These are phyloP conservation scores for Isabelozyma rhagii DNA, from an alignment of 805 yeast genomes.

Conservation along the genomic window DNA sequence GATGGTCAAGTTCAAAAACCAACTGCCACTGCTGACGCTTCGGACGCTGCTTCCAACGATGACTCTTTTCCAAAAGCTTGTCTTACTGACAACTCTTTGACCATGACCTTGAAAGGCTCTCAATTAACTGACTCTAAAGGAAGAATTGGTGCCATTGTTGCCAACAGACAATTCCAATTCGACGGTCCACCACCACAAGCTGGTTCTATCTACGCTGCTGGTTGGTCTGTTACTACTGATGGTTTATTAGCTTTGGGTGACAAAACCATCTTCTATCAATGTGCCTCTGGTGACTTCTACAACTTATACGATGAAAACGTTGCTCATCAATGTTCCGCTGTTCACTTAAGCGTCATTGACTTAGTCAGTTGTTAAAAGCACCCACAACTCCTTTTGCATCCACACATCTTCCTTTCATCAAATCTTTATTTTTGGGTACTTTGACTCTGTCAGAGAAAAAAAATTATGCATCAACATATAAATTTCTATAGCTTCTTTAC, in stretches of 20 bases:
- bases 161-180: conserved; percentile 70
- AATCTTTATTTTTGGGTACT: not conserved
- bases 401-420: not conserved
- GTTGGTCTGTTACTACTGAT: conserved; percentile 52
- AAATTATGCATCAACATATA: not conserved
- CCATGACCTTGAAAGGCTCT: conserved; percentile 16
- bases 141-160: conserved; percentile 45
- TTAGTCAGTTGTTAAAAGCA: conserved; percentile 48
- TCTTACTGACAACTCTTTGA: conserved; percentile 42
- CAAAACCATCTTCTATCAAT: conserved; percentile 60
- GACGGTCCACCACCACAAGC: conserved; percentile 85
- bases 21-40: conserved; percentile 31
- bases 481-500: not conserved
- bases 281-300: conserved; percentile 70
- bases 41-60: conserved; percentile 44
- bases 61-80: conserved; percentile 74
- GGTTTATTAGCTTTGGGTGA: conserved; percentile 61
- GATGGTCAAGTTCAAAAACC: conserved; percentile 26
- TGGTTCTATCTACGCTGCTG: conserved; percentile 64
- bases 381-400: not conserved
- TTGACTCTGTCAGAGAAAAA: not conserved
- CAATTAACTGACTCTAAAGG: conserved; percentile 35
- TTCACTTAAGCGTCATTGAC: conserved; percentile 57
- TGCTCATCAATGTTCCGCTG: conserved; percentile 62
- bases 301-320: conserved; percentile 63